Percentiles rank a stretch among this genome's conserved stretches.
phyloP scores from a whole-genome alignment of 2,329 filamentous ascomycete genomes.

The Ilyonectria sp. region DNA sequence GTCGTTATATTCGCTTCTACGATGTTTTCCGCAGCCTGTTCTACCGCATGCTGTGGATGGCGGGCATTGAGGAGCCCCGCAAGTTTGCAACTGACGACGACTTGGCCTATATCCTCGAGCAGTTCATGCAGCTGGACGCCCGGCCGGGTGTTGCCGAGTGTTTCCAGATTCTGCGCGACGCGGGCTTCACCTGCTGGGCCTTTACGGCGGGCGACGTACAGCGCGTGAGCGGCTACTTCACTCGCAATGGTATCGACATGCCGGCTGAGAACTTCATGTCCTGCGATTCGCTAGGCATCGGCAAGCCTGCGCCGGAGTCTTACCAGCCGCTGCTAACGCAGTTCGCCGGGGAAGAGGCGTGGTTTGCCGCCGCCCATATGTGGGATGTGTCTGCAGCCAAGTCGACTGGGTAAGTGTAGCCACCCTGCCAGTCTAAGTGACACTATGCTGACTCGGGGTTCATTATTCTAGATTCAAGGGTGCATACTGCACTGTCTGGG shows the following conservation, averaged over 20 bases:
- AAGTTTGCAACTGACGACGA: constrained; percentile 60
- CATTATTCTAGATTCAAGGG: constrained; percentile 57
- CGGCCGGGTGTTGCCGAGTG: constrained; percentile 59
- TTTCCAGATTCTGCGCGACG: constrained; percentile 58
- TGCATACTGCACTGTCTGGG: constrained; percentile 68
- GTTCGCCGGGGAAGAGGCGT: constrained; percentile 59
- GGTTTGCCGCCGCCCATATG: constrained; percentile 73
- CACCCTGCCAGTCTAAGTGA: background rate
- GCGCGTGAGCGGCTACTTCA: constrained; percentile 68
- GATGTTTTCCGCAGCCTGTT: constrained; percentile 61
- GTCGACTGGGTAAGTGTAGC: constrained; percentile 56
- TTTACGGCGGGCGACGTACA: constrained; percentile 66
- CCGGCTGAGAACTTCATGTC: constrained; percentile 65
- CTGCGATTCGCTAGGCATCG: constrained; percentile 64
- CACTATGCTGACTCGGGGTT: background rate
- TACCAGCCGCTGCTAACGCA: constrained; percentile 61
- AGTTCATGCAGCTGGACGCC: constrained; percentile 55
- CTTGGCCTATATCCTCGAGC: constrained; percentile 54
- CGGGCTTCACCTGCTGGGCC: constrained; percentile 68
- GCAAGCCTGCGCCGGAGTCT: constrained; percentile 64
- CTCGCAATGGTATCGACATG: constrained; percentile 63
- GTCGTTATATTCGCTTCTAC: constrained; percentile 59
- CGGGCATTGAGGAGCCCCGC: constrained; percentile 60
- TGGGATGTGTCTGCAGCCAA: constrained; percentile 71
- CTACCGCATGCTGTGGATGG: constrained; percentile 62